Conservation (phyloP, 2,329 filamentous ascomycete genomes). For the Colletotrichum endophyticum region DNA sequence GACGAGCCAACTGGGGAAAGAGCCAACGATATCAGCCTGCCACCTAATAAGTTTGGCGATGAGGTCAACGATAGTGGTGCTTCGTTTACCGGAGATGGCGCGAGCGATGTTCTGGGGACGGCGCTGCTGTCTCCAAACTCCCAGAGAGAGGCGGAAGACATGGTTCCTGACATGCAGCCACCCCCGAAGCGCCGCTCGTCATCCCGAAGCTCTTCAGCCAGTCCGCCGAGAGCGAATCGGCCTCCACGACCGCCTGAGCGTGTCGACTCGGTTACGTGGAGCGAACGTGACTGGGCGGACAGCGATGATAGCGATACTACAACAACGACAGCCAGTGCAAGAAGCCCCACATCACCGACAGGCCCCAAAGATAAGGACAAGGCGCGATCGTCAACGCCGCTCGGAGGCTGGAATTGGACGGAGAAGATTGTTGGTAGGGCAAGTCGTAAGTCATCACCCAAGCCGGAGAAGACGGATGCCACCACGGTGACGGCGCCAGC, state of each 20-base stretch:
- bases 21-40: conserved; percentile 63
- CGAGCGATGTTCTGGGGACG: conserved; percentile 24
- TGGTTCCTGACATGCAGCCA: conserved; percentile 49
- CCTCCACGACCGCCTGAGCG: neutral
- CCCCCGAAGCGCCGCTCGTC: conserved; percentile 11
- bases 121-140: conserved; percentile 28
- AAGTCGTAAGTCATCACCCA: conserved; percentile 5
- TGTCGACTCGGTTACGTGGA: conserved; percentile 67
- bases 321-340: conserved; percentile 19
- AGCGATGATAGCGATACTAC: conserved; percentile 50
- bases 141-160: conserved; percentile 45
- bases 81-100: neutral
- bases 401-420: conserved; percentile 55
- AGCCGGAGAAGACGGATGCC: neutral
- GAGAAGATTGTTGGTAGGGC: conserved; percentile 58
- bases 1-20: conserved; percentile 71
- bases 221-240: conserved; percentile 5
- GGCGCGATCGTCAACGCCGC: conserved; percentile 21
- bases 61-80: conserved; percentile 58
- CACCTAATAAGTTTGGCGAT: conserved; percentile 66
- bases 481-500: neutral
- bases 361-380: conserved; percentile 25
- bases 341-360: neutral
- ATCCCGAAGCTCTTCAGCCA: conserved; percentile 10
- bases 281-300: conserved; percentile 68